A percentile compares a stretch with the other conserved stretches of the same genome.
Evolutionary conservation across 75 land plant species (phyloP).

Genomic region (Cunninghamia lanceolata): DNA sequence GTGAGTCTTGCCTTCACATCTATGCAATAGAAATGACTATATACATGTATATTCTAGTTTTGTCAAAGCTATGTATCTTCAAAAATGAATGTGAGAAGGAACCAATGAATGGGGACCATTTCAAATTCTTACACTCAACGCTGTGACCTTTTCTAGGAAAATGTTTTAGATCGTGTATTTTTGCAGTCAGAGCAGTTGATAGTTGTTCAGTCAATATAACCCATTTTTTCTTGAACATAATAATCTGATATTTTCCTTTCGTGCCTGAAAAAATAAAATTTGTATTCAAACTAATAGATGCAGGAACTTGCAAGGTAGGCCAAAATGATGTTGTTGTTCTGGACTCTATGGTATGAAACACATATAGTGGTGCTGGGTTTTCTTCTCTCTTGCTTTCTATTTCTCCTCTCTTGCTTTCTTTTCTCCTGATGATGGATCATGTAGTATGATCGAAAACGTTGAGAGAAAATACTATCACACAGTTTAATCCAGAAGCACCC

Average conservation of each 20-base stretch:
- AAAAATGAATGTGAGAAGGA: not conserved
- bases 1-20: not conserved
- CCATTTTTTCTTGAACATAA: too few relatives aligned
- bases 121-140: too few relatives aligned
- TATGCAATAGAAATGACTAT: not conserved
- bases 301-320: not conserved
- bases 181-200: too few relatives aligned
- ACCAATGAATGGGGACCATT: not conserved
- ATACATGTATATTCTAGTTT: not conserved
- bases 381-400: not conserved
- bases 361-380: not conserved
- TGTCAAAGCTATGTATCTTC: not conserved
- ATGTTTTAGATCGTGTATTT: too few relatives aligned
- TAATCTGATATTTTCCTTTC: not conserved
- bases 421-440: too few relatives aligned
- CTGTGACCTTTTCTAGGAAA: too few relatives aligned
- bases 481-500: too few relatives aligned
- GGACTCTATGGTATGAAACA: not conserved
- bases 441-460: too few relatives aligned
- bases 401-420: too few relatives aligned
- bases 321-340: not conserved
- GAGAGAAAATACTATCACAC: too few relatives aligned
- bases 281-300: not conserved
- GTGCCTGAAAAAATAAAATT: not conserved
- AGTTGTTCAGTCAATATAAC: too few relatives aligned